phyloP scores from a whole-genome alignment of 148 eudicot genomes.

The Chenopodium berlandieri region DNA sequence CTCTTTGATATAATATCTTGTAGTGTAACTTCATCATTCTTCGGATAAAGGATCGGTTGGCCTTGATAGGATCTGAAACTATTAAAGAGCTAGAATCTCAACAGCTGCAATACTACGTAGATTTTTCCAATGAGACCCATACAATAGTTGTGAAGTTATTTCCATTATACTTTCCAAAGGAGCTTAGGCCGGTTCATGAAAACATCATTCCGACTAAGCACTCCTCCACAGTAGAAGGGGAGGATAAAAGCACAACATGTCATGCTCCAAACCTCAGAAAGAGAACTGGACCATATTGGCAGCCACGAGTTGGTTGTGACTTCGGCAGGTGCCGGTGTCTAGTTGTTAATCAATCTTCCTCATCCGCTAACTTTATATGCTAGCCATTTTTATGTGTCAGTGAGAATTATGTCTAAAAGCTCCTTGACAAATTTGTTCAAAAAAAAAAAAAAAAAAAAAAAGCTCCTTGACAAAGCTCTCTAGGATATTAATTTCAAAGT shows the following conservation, averaged over 20 bases:
- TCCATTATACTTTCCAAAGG: slow-evolving; percentile 10
- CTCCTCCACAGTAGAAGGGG: slow-evolving; percentile 9
- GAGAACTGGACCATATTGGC: slow-evolving; percentile 16
- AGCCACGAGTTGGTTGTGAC: not conserved
- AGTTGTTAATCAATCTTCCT: no score
- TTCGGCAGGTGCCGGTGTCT: no score
- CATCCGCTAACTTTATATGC: no score
- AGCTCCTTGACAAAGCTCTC: no score
- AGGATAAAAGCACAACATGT: not conserved
- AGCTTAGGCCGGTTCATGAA: slow-evolving; percentile 5
- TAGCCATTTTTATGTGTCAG: no score
- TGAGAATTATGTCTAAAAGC: no score
- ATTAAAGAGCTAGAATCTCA: slow-evolving; percentile 31
- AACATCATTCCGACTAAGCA: slow-evolving; percentile 1
- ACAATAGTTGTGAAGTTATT: not conserved
- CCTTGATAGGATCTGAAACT: slow-evolving; percentile 22
- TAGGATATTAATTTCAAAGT: no score
- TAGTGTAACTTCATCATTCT: slow-evolving; percentile 14
- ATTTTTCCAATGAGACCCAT: slow-evolving; percentile 17
- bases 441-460: no score
- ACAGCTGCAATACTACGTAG: slow-evolving; percentile 20
- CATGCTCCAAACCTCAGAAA: slow-evolving; percentile 8
- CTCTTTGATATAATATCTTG: no score
- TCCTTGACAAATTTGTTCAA: no score
- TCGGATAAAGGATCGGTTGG: slow-evolving; percentile 15